Evolutionary conservation across 2,329 filamentous ascomycete species (phyloP).

Genomic region (Endoconidiophora laricicola): DNA sequence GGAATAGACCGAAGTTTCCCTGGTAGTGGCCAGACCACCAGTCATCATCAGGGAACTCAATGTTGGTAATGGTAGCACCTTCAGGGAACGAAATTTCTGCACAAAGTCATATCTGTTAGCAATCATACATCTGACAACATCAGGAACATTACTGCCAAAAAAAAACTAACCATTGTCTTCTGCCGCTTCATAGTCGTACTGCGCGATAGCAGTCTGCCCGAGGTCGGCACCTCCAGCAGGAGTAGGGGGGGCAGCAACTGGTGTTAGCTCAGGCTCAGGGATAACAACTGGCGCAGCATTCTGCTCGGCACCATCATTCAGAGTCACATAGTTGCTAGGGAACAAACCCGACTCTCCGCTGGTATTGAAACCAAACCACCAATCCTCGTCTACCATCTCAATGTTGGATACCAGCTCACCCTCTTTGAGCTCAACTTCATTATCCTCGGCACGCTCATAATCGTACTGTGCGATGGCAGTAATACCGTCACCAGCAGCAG

Average conservation of each 20-base stretch:
- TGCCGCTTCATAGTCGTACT: slow-evolving; percentile 93
- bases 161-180: slow-evolving; percentile 62
- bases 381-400: slow-evolving; percentile 94
- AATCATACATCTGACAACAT: too few species aligned
- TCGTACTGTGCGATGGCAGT: slow-evolving; percentile 78
- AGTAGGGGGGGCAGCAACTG: slow-evolving; percentile 20
- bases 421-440: slow-evolving; percentile 82
- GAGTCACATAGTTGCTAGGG: slow-evolving; percentile 91
- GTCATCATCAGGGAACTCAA: slow-evolving; percentile 95
- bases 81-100: slow-evolving; percentile 69
- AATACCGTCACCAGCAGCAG: slow-evolving; percentile 34
- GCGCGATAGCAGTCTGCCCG: slow-evolving; percentile 59
- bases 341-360: slow-evolving; percentile 78
- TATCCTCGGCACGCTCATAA: slow-evolving; percentile 95
- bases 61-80: slow-evolving; percentile 59
- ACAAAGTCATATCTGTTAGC: slow-evolving; percentile 17
- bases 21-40: slow-evolving; percentile 92
- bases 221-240: slow-evolving; percentile 17
- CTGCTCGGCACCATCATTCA: slow-evolving; percentile 41
- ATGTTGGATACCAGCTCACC: slow-evolving; percentile 82
- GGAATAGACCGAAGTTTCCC: slow-evolving; percentile 71
- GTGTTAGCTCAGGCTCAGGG: slow-evolving; percentile 18
- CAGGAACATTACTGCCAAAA: background rate
- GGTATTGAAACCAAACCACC: slow-evolving; percentile 92
- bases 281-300: slow-evolving; percentile 19